phyloP scores from a whole-genome alignment of 1,139 yeast species.

The Yamadazyma diddensiae region DNA sequence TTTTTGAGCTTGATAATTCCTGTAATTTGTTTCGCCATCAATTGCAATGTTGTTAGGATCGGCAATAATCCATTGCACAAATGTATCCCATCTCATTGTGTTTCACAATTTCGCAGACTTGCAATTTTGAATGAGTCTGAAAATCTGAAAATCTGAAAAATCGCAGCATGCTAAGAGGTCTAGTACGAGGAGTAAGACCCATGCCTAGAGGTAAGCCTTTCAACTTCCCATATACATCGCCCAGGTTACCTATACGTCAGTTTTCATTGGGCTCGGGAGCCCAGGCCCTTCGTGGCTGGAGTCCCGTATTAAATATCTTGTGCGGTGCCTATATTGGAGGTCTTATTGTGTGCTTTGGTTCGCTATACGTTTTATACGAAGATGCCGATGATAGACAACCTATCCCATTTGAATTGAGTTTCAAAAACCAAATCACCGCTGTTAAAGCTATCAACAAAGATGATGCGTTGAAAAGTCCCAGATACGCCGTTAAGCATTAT shows the following conservation, averaged over 20 bases:
- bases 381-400: slow-evolving; percentile 42
- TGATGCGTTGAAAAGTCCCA: slow-evolving; percentile 42
- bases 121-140: no score
- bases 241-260: neutral
- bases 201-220: neutral
- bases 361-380: slow-evolving; percentile 37
- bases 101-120: no score
- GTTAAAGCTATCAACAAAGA: slow-evolving; percentile 48
- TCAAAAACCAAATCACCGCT: slow-evolving; percentile 33
- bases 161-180: no score
- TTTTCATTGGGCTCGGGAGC: neutral
- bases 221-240: neutral
- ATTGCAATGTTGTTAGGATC: slow-evolving; percentile 30
- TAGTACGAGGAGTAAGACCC: no score
- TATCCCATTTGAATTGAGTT: slow-evolving; percentile 39
- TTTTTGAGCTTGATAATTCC: slow-evolving; percentile 36
- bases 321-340: slow-evolving; percentile 49
- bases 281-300: slow-evolving; percentile 28
- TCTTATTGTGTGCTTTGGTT: slow-evolving; percentile 36
- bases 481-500: slow-evolving; percentile 46
- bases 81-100: no score
- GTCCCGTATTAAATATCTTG: slow-evolving; percentile 32
- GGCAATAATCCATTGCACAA: slow-evolving; percentile 45
- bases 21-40: slow-evolving; percentile 8
- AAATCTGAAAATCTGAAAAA: no score